These are phyloP conservation scores for Evansstolkia leycettana DNA, from an alignment of 495 filamentous ascomycete species.

Conservation along the genomic window DNA sequence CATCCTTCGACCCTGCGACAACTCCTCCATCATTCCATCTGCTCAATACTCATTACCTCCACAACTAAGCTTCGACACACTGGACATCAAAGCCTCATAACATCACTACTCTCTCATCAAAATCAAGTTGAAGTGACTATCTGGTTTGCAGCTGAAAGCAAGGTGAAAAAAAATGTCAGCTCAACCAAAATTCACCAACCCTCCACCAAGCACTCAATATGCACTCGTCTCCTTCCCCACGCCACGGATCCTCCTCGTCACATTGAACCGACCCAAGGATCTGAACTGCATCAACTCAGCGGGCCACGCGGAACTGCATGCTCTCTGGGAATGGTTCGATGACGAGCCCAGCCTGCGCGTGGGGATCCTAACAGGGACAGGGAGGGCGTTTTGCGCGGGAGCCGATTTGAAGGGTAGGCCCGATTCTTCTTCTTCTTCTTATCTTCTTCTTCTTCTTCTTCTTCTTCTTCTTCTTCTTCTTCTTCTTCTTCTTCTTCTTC, in stretches of 20 bases:
- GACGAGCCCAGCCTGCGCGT: conserved; percentile 40
- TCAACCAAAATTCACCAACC: conserved; percentile 15
- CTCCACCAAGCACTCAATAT: conserved; percentile 26
- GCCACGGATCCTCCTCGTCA: conserved; percentile 37
- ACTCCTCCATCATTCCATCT: too few relatives aligned
- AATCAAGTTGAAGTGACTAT: too few relatives aligned
- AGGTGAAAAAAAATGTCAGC: conserved; percentile 8
- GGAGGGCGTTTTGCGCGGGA: conserved; percentile 47
- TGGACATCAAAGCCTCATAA: too few relatives aligned
- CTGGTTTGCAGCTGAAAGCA: too few relatives aligned
- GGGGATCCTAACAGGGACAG: conserved; percentile 42
- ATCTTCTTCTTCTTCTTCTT: not conserved
- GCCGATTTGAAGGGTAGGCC: conserved; percentile 41
- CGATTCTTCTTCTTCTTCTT: conserved; percentile 1
- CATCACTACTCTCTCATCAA: too few relatives aligned
- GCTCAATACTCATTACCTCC: too few relatives aligned
- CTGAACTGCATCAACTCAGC: conserved; percentile 39
- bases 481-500: too few relatives aligned
- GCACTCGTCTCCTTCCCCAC: conserved; percentile 30
- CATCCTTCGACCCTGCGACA: too few relatives aligned
- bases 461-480: too few relatives aligned
- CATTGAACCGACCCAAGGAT: conserved; percentile 31
- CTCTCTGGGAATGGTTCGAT: conserved; percentile 45
- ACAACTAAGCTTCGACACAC: too few relatives aligned
- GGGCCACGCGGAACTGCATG: conserved; percentile 39